Base-by-base conservation (phyloP, 2,329 filamentous ascomycete genomes). In the Beauveria australis region DNA sequence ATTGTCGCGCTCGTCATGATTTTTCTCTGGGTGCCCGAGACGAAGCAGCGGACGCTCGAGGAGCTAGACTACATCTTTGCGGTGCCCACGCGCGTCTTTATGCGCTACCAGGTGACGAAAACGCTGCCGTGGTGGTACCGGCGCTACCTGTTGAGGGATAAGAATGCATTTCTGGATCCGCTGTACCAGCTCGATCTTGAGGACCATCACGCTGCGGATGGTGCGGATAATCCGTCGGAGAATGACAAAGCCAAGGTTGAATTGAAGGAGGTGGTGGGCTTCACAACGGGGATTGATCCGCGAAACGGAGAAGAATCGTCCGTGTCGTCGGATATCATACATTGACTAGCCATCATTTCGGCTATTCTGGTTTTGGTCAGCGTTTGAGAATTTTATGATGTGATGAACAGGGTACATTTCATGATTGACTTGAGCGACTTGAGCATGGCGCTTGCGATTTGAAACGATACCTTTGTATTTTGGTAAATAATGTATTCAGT, bases 1-100 rank as follows among this genome's bases (percentile, higher is more conserved):
- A 64, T 83, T 1, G 64, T 82, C 0, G 82, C 81, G 0, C 73
- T 85, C 24, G 60, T 79, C 41, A 76, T 85, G 72, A 83, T 85
- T 47, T 83, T 84, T 69, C 72, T 83, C 26, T 79, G 76, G 67
- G 73, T 85, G 3, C 81, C 81, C 0, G 83, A 86, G 69, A 86
- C 83, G 14, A 86, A 86, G 71, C 81, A 80, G 66, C 73, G 76
- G 24, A 79, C 76, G 2, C 71, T 81, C 14, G 79, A 80, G 64
- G 79, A 81, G 70, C 72, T 89, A 41, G 85, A 89, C 65, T 81
- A 81, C 61, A 78, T 84, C 56, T 84, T 83, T 67, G 82, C 81
- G 5, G 83, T 88, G 3, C 83, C 83, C 2, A 85, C 81, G 7
- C 72, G 78, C 24, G 78, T 75, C 55, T 84, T 84, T 66, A 78